These are phyloP conservation scores for Arthrobotrys sinensis DNA, from an alignment of 2,329 filamentous ascomycete genomes.

Conservation along the genomic window DNA sequence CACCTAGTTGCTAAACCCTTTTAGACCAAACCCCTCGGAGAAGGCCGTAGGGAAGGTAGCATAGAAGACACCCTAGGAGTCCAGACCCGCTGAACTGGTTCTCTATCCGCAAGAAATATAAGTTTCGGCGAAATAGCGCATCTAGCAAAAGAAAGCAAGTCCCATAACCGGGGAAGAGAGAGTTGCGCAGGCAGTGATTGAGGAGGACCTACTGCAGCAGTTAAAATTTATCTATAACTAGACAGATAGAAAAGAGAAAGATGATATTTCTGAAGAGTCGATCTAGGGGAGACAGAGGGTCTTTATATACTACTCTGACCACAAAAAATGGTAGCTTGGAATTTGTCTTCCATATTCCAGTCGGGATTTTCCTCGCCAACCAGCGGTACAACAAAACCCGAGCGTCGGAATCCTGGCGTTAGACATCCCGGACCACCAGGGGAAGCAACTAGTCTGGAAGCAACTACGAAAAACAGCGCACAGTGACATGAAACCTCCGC, in stretches of 20 bases:
- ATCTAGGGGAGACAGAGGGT: neutral
- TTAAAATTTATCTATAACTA: neutral
- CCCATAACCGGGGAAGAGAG: too few species aligned
- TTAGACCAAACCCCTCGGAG: too few species aligned
- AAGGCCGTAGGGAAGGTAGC: too few species aligned
- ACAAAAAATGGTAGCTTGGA: neutral
- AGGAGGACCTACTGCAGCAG: neutral
- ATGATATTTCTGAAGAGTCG: neutral
- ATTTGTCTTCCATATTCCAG: conserved; percentile 12
- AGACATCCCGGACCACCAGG: conserved; percentile 21
- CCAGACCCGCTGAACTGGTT: too few species aligned
- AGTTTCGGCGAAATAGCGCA: too few species aligned
- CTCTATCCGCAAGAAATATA: too few species aligned
- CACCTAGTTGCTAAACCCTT: too few species aligned
- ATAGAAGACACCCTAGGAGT: too few species aligned
- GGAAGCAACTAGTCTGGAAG: conserved; percentile 8
- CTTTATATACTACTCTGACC: conserved; percentile 8
- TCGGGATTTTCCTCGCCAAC: neutral
- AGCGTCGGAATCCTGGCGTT: conserved; percentile 21
- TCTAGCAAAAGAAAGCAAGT: too few species aligned
- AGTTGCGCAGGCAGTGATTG: too few species aligned
- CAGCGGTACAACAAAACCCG: conserved; percentile 8
- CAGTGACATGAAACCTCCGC: conserved; percentile 12
- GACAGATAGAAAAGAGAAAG: neutral
- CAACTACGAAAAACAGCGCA: conserved; percentile 23